Percentiles rank a stretch among this genome's conserved stretches.
These are phyloP conservation scores for Setomelanomma holmii DNA, from an alignment of 2,329 filamentous ascomycete genomes.

Conservation along the genomic window DNA sequence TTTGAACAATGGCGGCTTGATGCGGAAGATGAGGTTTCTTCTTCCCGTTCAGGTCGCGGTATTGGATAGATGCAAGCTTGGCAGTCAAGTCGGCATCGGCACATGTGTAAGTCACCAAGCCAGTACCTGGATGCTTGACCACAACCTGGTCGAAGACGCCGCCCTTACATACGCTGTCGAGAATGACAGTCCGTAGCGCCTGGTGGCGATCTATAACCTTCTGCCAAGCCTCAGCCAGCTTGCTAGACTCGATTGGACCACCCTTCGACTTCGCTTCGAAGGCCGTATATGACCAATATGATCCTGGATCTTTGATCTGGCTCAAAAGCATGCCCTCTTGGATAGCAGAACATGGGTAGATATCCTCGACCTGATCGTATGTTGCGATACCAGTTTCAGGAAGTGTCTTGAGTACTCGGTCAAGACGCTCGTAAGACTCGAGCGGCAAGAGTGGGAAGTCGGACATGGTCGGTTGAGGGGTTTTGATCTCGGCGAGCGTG, in stretches of 20 bases:
- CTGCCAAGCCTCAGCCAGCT: slow-evolving; percentile 36
- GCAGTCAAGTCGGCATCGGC: slow-evolving; percentile 27
- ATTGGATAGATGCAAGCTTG: slow-evolving; percentile 34
- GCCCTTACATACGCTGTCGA: slow-evolving; percentile 44
- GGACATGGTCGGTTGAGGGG: slow-evolving; percentile 37
- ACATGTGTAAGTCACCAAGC: slow-evolving; percentile 30
- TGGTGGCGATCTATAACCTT: slow-evolving; percentile 43
- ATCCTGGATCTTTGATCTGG: slow-evolving; percentile 39
- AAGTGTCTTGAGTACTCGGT: slow-evolving; percentile 37
- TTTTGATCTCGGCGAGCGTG: slow-evolving; percentile 27
- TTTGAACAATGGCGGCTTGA: slow-evolving; percentile 39
- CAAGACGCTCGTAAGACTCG: slow-evolving; percentile 39
- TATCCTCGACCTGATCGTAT: slow-evolving; percentile 37
- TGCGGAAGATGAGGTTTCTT: slow-evolving; percentile 42
- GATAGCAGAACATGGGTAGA: slow-evolving; percentile 43
- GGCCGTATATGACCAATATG: slow-evolving; percentile 39
- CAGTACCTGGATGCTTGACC: slow-evolving; percentile 32
- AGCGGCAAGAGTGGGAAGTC: slow-evolving; percentile 43
- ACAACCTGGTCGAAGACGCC: slow-evolving; percentile 47
- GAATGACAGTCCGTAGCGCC: slow-evolving; percentile 42
- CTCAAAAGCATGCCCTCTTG: slow-evolving; percentile 45
- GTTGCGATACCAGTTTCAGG: slow-evolving; percentile 28
- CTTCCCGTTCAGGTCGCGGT: slow-evolving; percentile 36
- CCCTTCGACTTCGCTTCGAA: slow-evolving; percentile 36
- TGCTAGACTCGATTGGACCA: slow-evolving; percentile 28